Percentiles rank a stretch among this genome's conserved stretches.
phyloP scores from a whole-genome alignment of 768 basidiomycete genomes.

The Tricholoma sp. region DNA sequence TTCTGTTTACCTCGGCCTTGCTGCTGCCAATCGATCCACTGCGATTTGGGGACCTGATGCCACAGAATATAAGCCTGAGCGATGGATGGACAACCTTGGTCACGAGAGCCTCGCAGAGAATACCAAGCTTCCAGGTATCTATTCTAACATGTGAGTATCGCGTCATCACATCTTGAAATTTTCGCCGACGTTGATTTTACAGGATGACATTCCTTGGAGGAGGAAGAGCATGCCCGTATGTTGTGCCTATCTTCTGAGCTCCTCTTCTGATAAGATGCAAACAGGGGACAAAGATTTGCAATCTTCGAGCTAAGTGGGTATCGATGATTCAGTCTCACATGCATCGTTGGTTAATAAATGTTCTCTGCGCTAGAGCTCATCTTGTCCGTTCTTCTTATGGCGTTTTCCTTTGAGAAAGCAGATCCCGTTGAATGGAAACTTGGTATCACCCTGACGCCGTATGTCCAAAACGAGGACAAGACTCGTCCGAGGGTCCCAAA shows the following conservation, averaged over 20 bases:
- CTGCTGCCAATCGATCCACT: slow-evolving; percentile 29
- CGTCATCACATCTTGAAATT: background rate
- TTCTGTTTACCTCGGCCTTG: slow-evolving; percentile 24
- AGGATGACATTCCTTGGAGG: slow-evolving; percentile 45
- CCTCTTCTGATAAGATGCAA: background rate
- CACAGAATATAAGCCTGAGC: slow-evolving; percentile 42
- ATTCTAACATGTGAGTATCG: slow-evolving; percentile 31
- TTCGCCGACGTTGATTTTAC: background rate
- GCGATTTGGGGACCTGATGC: slow-evolving; percentile 45
- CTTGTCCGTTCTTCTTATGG: slow-evolving; percentile 17
- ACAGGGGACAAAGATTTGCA: slow-evolving; percentile 32
- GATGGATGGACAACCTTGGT: slow-evolving; percentile 34
- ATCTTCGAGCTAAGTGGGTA: slow-evolving; percentile 33
- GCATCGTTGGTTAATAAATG: background rate
- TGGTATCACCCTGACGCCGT: slow-evolving; percentile 19
- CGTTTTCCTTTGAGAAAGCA: slow-evolving; percentile 17
- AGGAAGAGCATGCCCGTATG: slow-evolving; percentile 41
- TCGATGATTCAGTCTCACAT: background rate
- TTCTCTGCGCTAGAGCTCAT: slow-evolving; percentile 16
- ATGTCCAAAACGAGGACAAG: slow-evolving; percentile 12
- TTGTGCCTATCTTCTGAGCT: slow-evolving; percentile 7
- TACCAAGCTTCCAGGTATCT: slow-evolving; percentile 38
- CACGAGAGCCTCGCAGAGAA: slow-evolving; percentile 19
- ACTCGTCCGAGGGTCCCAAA: slow-evolving; percentile 3
- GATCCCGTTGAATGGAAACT: slow-evolving; percentile 21